Evolutionary conservation across 306 rosid species (phyloP), one percentile per base, ranked within the genome.

Genomic region (Oemleria cerasiformis): DNA sequence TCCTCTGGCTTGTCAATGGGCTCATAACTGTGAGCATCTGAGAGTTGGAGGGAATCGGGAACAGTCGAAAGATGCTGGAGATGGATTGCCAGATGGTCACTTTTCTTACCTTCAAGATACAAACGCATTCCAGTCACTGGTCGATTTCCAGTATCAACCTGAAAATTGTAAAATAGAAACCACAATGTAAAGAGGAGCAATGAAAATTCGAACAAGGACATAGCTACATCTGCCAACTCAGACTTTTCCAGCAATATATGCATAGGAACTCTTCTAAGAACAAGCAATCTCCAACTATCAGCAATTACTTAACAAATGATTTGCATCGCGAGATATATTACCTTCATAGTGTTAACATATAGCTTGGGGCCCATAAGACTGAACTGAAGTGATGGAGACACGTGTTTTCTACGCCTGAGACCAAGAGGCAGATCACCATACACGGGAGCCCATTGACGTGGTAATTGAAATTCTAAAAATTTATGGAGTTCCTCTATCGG

Each of bases 401-500:
- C 75, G 30, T 81, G 88, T 74, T 65, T 86, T 80, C 86, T 86
- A 74, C 76, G 79, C 77, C 81, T 80, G 9, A 78, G 84, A 83
- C 86, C 81, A 54, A 93, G 92, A 73, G 97, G 97, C 19, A 93
- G 82, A 74, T 94, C 97, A 11, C 88, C 87, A 43, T 87, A 93
- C 77, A 82, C 87, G 10, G 98, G 98, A 5, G 97, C 98, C 98
- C 98, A 93, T 53, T 87, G 96, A 25, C 97, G 84, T 9, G 97
- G 91, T 84, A 93, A 77, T 73, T 93, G 98, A 80, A 86, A 91
- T 63, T 91, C 97, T 7, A 93, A 85, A 84, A 93, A 93, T 51
- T 91, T 96, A 17, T 83, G 91, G 56, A 93, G 97, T 77, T 93
- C 98, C 74, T 93, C 98, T 64, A 88, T 86, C 40, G 78, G 87